Evolutionary conservation across 2,329 filamentous ascomycete species (phyloP), one percentile per base, ranked within the genome.

Genomic region (Fusarium multiceps): DNA sequence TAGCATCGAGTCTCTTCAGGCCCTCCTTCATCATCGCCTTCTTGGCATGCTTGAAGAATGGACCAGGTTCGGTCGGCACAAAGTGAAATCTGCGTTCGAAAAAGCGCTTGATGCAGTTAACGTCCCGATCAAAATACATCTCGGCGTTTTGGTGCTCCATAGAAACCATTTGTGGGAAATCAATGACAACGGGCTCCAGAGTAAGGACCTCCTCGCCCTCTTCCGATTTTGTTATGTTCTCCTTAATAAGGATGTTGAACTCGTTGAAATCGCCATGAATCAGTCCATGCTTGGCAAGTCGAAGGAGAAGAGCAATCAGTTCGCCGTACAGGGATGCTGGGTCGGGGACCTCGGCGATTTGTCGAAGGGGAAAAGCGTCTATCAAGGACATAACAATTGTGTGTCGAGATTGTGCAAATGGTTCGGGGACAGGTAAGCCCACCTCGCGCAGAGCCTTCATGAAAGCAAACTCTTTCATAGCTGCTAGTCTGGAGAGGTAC

Each of bases 231-330:
- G 74, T 72, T 56, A 78, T 83, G 58, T 85, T 88, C 79, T 98
- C 95, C 77, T 96, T 93, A 78, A 99, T 90, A 34, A 99, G 84
- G 69, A 99, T 95, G 79, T 99, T 99, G 86, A 99, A 99, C 80
- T 99, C 97, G 83, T 99, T 99, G 84, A 97, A 99, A 79, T 99
- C 96, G 67, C 96, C 96, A 78, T 99, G 96, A 66, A 99, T 99
- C 49, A 99, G 84, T 9, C 96, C 96, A 72, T 94, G 90, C 66
- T 89, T 89, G 8, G 96, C 95, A 42, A 99, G 85, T 28, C 90
- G 88, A 45, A 99, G 84, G 59, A 99, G 93, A 73, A 98, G 88
- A 43, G 89, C 87, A 76, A 99, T 97, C 34, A 99, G 84, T 65
- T 98, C 93, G n/a, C 90, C 90, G 78, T 99, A 99, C 8, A 99